Percentiles rank a stretch among this genome's conserved stretches.
phyloP scores from a whole-genome alignment of 2,329 filamentous ascomycete genomes.

The Stachybotrys echinatus region DNA sequence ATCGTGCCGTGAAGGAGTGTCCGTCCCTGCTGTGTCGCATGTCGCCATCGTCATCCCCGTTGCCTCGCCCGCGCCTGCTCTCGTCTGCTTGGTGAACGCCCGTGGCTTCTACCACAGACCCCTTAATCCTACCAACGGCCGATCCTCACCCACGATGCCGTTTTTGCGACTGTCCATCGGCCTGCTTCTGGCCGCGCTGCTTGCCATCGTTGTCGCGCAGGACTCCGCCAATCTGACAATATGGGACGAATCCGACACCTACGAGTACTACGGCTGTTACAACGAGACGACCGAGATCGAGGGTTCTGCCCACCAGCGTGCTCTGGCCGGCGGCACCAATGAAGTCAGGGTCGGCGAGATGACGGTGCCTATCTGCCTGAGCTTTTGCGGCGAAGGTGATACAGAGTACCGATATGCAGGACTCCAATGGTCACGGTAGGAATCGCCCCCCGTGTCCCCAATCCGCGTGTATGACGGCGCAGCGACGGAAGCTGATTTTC shows the following conservation, averaged over 20 bases:
- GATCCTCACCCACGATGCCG: not conserved
- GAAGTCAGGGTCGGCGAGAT: constrained; percentile 37
- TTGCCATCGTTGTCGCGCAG: constrained; percentile 10
- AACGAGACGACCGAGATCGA: constrained; percentile 48
- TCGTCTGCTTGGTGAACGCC: too few species aligned
- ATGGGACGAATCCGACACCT: constrained; percentile 30
- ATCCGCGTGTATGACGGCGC: not conserved
- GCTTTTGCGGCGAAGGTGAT: constrained; percentile 38
- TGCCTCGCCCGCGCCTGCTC: too few species aligned
- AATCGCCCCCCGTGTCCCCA: not conserved
- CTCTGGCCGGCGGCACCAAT: constrained; percentile 37
- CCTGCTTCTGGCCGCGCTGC: constrained; percentile 8
- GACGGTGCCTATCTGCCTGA: constrained; percentile 46
- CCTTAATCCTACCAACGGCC: not conserved
- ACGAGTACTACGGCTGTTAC: constrained; percentile 52
- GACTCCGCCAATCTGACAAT: constrained; percentile 15
- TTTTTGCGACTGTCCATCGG: not conserved
- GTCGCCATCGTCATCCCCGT: too few species aligned
- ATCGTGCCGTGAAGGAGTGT: too few species aligned
- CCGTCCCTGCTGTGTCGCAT: too few species aligned
- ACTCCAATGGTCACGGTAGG: constrained; percentile 46
- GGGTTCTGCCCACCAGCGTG: constrained; percentile 36
- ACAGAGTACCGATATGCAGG: constrained; percentile 44
- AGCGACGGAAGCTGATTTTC: not conserved
- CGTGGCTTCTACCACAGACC: not conserved